phyloP scores from a whole-genome alignment of 768 basidiomycete species.

The Collybia mongolica region DNA sequence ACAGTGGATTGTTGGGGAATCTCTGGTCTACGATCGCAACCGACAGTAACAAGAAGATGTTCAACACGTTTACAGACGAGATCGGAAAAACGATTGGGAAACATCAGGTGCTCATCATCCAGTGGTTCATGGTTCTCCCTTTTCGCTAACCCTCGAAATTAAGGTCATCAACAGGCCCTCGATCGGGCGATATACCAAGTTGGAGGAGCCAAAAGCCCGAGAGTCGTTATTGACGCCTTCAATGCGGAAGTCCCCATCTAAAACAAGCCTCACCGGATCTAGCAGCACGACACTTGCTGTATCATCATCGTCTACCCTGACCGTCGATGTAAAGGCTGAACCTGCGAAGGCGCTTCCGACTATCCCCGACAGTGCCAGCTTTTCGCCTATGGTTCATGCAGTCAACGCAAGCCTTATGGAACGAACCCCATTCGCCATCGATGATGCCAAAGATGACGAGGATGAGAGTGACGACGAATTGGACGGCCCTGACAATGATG shows the following conservation, averaged over 20 bases:
- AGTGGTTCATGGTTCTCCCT: neutral
- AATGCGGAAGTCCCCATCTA: constrained; percentile 59
- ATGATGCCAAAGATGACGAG: constrained; percentile 85
- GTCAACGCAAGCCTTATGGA: constrained; percentile 87
- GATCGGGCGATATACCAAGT: constrained; percentile 79
- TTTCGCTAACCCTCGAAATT: neutral
- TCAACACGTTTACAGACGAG: constrained; percentile 91
- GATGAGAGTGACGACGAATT: constrained; percentile 51
- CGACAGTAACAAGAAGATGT: constrained; percentile 89
- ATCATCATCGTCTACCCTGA: constrained; percentile 49
- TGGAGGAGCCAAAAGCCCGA: constrained; percentile 86
- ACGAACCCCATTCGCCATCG: constrained; percentile 94
- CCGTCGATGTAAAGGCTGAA: constrained; percentile 41
- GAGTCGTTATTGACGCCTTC: constrained; percentile 80
- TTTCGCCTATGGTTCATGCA: constrained; percentile 67
- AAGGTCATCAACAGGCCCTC: constrained; percentile 77
- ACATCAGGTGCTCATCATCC: constrained; percentile 61
- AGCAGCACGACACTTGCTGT: constrained; percentile 30
- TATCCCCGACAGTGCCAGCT: constrained; percentile 36
- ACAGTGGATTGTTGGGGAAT: constrained; percentile 72
- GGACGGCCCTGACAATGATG: constrained; percentile 58
- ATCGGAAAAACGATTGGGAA: constrained; percentile 93
- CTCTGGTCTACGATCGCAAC: constrained; percentile 89
- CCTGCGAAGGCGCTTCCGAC: constrained; percentile 23
- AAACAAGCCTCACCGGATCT: constrained; percentile 41